Conservation (phyloP, 768 basidiomycete species). For the Tulasnella sp. region DNA sequence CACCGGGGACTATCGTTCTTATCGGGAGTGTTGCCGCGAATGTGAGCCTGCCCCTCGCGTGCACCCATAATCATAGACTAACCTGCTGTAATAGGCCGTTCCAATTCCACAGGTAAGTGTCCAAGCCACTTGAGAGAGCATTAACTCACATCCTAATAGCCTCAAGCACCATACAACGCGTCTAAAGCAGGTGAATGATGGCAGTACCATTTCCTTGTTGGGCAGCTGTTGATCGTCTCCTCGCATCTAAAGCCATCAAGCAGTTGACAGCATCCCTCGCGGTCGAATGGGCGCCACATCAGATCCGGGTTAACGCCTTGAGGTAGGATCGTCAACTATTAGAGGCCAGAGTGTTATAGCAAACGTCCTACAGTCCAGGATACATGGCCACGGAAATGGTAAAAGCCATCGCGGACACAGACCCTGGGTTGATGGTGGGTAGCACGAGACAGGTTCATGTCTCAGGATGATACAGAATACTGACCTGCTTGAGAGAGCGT, state of each 20-base stretch:
- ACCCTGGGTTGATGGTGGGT: conserved; percentile 65
- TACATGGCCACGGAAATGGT: conserved; percentile 94
- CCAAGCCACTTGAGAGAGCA: not conserved
- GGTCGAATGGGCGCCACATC: conserved; percentile 91
- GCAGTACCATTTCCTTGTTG: not conserved
- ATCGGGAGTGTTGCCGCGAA: conserved; percentile 88
- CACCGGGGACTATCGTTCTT: conserved; percentile 68
- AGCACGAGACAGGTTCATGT: not conserved
- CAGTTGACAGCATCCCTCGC: conserved; percentile 91
- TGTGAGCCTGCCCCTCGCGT: conserved; percentile 39
- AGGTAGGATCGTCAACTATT: conserved; percentile 38
- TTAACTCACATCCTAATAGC: conserved; percentile 34
- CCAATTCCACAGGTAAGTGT: conserved; percentile 71
- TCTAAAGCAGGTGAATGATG: conserved; percentile 70
- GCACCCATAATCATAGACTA: not conserved
- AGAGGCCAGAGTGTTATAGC: too few relatives aligned
- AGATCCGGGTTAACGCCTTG: conserved; percentile 75
- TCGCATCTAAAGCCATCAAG: conserved; percentile 54
- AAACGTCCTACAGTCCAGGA: conserved; percentile 53
- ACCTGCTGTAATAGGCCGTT: conserved; percentile 48
- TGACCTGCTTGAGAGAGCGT: not conserved
- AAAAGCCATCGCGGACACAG: conserved; percentile 65
- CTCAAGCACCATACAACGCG: conserved; percentile 92
- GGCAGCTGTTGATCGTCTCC: conserved; percentile 2
- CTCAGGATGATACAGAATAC: not conserved